Conservation (phyloP, 2,329 filamentous ascomycete species). For the Phialophora tarda region DNA sequence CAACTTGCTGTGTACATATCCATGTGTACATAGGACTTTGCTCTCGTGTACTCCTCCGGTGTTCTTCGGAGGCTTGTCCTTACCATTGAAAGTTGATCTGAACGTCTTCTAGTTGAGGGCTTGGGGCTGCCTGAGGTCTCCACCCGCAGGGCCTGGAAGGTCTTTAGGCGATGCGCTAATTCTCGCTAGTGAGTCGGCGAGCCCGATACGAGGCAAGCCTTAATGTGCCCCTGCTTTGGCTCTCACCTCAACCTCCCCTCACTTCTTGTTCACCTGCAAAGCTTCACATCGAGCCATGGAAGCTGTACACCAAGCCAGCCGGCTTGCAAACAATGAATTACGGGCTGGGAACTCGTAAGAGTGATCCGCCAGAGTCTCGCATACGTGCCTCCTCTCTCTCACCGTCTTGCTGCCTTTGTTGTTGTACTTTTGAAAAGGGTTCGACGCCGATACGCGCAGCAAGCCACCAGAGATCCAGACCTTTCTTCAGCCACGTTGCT, state of each 20-base stretch:
- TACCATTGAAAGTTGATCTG: not conserved
- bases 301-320: not conserved
- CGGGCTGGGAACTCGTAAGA: not conserved
- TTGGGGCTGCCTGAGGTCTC: conserved; percentile 5
- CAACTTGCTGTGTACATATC: not conserved
- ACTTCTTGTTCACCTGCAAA: not conserved
- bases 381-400: not conserved
- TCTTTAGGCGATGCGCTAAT: not conserved
- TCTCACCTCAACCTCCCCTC: not conserved
- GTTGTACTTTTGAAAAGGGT: not conserved
- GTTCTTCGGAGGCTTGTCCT: not conserved
- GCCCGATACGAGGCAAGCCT: not conserved
- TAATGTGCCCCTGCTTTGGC: not conserved
- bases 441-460: not conserved
- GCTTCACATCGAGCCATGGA: not conserved
- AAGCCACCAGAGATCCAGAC: not conserved
- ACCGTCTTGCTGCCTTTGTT: not conserved
- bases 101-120: not conserved
- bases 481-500: conserved; percentile 8
- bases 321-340: not conserved
- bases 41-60: not conserved
- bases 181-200: conserved; percentile 5
- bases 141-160: not conserved
- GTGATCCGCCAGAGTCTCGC: not conserved
- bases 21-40: too few relatives aligned